Conservation (phyloP, 768 basidiomycete genomes). For the Lactifluus hygrophoroides region DNA sequence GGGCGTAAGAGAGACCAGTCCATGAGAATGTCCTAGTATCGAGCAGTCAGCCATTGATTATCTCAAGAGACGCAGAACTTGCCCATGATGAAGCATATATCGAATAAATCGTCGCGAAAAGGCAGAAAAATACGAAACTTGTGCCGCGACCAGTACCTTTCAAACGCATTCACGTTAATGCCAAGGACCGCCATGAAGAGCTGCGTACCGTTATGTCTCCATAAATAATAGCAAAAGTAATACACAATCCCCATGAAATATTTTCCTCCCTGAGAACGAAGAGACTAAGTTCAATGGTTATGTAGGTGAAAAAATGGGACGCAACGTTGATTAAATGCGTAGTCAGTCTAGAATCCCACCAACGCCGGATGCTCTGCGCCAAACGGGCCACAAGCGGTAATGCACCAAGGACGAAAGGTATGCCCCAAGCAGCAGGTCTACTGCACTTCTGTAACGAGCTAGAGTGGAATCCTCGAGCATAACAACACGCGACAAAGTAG, state of each 20-base stretch:
- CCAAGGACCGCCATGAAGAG: not conserved
- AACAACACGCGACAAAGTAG: slow-evolving; percentile 68
- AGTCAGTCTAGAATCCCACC: slow-evolving; percentile 58
- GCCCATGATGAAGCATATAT: slow-evolving; percentile 78
- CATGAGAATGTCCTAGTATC: slow-evolving; percentile 68
- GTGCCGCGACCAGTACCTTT: slow-evolving; percentile 34
- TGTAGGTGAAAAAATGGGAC: slow-evolving; percentile 20
- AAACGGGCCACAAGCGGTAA: slow-evolving; percentile 72
- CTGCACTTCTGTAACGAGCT: slow-evolving; percentile 43
- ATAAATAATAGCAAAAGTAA: slow-evolving; percentile 64
- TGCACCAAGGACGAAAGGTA: slow-evolving; percentile 47
- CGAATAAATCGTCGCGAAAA: slow-evolving; percentile 55
- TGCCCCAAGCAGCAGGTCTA: slow-evolving; percentile 45
- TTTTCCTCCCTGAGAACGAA: slow-evolving; percentile 62
- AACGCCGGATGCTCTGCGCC: slow-evolving; percentile 84
- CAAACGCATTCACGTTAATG: not conserved
- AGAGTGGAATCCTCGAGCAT: slow-evolving; percentile 44
- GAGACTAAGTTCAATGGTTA: not conserved
- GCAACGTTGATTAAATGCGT: slow-evolving; percentile 87
- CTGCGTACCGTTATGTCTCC: slow-evolving; percentile 55
- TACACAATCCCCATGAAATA: slow-evolving; percentile 60
- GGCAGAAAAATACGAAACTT: slow-evolving; percentile 59
- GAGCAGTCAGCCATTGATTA: not conserved
- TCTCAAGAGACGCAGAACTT: slow-evolving; percentile 20
- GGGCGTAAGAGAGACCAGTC: slow-evolving; percentile 83